These are phyloP conservation scores for Phytophthora pinifolia DNA, from an alignment of 352 stramenopile species.

Conservation along the genomic window DNA sequence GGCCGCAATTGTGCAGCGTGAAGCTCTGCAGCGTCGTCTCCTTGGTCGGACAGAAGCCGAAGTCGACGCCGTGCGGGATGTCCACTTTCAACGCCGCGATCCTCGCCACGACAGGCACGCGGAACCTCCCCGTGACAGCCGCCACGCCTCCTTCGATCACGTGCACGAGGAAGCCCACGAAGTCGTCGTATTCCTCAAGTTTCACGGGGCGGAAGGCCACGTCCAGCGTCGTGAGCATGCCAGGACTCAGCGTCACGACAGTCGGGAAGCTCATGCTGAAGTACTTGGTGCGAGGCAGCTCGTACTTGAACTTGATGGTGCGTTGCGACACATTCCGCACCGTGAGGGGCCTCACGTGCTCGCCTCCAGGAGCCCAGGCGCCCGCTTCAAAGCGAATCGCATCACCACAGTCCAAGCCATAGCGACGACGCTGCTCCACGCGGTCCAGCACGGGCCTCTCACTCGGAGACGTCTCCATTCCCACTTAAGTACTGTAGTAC, in stretches of 20 bases:
- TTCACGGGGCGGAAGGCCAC: conserved; percentile 91
- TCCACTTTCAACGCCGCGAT: conserved; percentile 73
- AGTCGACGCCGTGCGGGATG: conserved; percentile 71
- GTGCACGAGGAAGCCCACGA: conserved; percentile 88
- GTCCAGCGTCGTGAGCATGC: conserved; percentile 84
- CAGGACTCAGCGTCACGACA: conserved; percentile 85
- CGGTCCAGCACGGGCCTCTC: conserved; percentile 57
- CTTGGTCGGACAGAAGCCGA: conserved; percentile 89
- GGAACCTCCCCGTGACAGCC: conserved; percentile 74
- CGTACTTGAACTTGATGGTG: conserved; percentile 93
- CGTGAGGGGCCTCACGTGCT: conserved; percentile 89
- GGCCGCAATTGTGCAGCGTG: conserved; percentile 80
- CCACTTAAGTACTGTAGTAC: too few relatives aligned
- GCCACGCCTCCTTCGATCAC: conserved; percentile 78
- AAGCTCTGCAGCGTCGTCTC: conserved; percentile 81
- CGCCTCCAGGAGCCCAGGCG: conserved; percentile 88
- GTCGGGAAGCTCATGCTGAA: conserved; percentile 95
- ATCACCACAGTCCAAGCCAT: conserved; percentile 84
- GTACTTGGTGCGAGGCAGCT: conserved; percentile 91
- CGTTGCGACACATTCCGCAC: conserved; percentile 91
- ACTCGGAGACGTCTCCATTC: conserved; percentile 8
- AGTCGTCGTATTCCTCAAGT: conserved; percentile 92
- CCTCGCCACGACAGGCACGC: conserved; percentile 81
- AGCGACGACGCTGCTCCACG: conserved; percentile 72
- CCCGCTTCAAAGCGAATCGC: conserved; percentile 87